phyloP scores from a whole-genome alignment of 345 rosid genomes.

The Cardiospermum halicacabum region DNA sequence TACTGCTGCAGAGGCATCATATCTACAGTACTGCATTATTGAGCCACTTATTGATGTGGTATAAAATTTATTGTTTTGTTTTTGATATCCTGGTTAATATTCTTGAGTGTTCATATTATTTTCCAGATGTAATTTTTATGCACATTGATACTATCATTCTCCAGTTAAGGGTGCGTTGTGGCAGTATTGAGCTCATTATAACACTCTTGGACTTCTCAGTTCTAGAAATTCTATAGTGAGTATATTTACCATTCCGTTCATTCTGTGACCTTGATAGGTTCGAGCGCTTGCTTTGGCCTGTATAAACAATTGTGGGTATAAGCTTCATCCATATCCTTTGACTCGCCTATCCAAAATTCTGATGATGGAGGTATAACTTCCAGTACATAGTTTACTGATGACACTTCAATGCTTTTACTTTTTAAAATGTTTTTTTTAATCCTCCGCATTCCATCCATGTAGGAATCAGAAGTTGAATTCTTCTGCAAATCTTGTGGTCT shows the following conservation, averaged over 20 bases:
- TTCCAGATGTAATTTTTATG: neutral
- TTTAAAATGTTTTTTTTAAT: too few species aligned
- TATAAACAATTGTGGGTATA: conserved; percentile 72
- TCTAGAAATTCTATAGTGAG: neutral
- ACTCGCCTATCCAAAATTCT: conserved; percentile 49
- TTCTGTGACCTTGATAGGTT: conserved; percentile 39
- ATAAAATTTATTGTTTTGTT: conserved; percentile 10
- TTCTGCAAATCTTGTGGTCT: conserved; percentile 82
- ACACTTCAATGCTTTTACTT: neutral
- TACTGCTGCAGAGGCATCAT: conserved; percentile 66
- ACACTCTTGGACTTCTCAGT: neutral
- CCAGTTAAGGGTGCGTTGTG: neutral
- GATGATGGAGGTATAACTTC: conserved; percentile 59
- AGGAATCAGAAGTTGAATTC: conserved; percentile 68
- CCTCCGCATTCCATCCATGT: conserved; percentile 10
- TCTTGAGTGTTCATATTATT: neutral
- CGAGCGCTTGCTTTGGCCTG: conserved; percentile 54
- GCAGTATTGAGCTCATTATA: neutral
- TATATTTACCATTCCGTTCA: neutral
- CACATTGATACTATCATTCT: neutral
- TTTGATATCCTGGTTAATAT: neutral
- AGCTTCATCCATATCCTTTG: conserved; percentile 90
- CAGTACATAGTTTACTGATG: neutral
- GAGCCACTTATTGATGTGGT: conserved; percentile 70
- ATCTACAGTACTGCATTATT: conserved; percentile 70